These are phyloP conservation scores for Colletotrichum neosansevieriae DNA, from an alignment of 2,329 filamentous ascomycete species.

Conservation along the genomic window DNA sequence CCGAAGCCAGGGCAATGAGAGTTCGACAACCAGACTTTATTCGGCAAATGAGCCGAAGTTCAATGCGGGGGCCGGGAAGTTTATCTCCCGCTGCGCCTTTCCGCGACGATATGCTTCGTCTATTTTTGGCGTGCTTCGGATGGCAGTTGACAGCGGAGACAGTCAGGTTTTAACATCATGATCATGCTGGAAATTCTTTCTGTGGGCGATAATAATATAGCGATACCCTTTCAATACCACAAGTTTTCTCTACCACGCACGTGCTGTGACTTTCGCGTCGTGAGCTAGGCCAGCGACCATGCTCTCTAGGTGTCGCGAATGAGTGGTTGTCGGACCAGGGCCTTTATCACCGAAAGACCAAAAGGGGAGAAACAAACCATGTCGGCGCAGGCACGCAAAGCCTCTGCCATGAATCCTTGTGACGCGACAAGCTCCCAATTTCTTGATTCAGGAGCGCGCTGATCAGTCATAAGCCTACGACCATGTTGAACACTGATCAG, in stretches of 20 bases:
- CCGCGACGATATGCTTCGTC: not conserved
- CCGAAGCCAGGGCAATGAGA: conserved; percentile 12
- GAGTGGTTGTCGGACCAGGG: no score
- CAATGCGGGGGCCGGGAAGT: not conserved
- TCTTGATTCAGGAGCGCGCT: not conserved
- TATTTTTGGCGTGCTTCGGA: not conserved
- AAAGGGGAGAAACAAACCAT: not conserved
- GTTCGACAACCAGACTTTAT: not conserved
- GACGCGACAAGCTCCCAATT: not conserved
- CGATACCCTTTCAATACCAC: not conserved
- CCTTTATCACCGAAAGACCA: not conserved
- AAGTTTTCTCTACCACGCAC: not conserved
- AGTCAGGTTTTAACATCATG: not conserved
- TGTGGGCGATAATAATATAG: no score
- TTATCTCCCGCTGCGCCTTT: not conserved
- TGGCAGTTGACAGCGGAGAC: not conserved
- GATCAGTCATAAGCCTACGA: conserved; percentile 4
- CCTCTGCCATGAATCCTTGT: not conserved
- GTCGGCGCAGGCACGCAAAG: not conserved
- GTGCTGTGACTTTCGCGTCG: not conserved
- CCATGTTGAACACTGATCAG: not conserved
- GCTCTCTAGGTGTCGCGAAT: no score
- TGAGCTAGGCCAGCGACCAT: not conserved
- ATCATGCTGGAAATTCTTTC: not conserved
- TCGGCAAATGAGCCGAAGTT: not conserved